phyloP scores from a whole-genome alignment of 768 basidiomycete species.

The Leucocoprinus birnbaumii region DNA sequence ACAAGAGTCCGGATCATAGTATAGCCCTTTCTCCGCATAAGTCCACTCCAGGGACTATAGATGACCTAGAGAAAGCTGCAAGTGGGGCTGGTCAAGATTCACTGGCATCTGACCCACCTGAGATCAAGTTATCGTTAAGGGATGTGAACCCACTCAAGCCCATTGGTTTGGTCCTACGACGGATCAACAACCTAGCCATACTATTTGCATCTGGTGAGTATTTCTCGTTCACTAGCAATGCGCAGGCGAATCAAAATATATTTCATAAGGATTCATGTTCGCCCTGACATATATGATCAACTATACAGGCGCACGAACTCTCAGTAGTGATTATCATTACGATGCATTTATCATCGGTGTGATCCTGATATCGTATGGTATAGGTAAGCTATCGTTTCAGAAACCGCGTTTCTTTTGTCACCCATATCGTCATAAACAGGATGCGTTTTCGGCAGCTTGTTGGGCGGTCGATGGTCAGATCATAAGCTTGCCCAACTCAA shows the following conservation, averaged over 20 bases:
- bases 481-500: constrained; percentile 33
- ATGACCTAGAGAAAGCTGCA: constrained; percentile 20
- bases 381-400: constrained; percentile 35
- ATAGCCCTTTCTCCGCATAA: background rate
- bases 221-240: background rate
- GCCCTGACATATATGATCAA: constrained; percentile 67
- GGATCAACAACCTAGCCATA: constrained; percentile 66
- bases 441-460: constrained; percentile 35
- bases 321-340: constrained; percentile 62
- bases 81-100: constrained; percentile 15
- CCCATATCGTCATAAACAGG: constrained; percentile 20
- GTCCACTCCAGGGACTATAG: background rate
- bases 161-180: constrained; percentile 51
- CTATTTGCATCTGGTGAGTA: constrained; percentile 60
- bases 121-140: constrained; percentile 51
- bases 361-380: constrained; percentile 72
- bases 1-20: constrained; percentile 2
- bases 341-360: constrained; percentile 70
- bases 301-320: constrained; percentile 74
- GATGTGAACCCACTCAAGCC: constrained; percentile 79
- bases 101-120: no score
- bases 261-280: constrained; percentile 57
- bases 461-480: constrained; percentile 47
- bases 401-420: background rate
- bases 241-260: background rate